phyloP scores from a whole-genome alignment of 2,329 filamentous ascomycete genomes.

The Trichoderma sp. region DNA sequence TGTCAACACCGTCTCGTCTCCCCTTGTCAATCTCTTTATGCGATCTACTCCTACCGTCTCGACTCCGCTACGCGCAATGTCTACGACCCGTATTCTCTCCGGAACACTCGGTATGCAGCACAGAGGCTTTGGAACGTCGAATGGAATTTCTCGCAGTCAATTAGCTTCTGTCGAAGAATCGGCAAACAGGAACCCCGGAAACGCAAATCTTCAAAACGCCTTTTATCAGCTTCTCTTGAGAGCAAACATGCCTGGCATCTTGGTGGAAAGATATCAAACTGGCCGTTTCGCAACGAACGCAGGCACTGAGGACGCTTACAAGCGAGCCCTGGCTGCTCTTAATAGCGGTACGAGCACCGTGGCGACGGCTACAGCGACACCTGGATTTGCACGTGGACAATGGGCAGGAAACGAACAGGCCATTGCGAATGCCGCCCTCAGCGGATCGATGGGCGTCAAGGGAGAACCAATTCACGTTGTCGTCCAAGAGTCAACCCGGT shows the following conservation, averaged over 20 bases:
- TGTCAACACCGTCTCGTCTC: slow-evolving; percentile 21
- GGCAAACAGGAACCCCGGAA: slow-evolving; percentile 87
- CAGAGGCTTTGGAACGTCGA: slow-evolving; percentile 41
- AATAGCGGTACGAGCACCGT: slow-evolving; percentile 31
- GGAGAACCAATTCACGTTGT: slow-evolving; percentile 90
- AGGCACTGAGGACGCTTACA: slow-evolving; percentile 74
- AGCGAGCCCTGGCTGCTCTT: slow-evolving; percentile 59
- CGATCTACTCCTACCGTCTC: slow-evolving; percentile 25
- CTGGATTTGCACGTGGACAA: slow-evolving; percentile 27
- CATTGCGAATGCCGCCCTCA: slow-evolving; percentile 30
- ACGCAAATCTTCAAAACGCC: slow-evolving; percentile 82
- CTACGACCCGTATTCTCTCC: slow-evolving; percentile 18
- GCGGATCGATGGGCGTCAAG: slow-evolving; percentile 60
- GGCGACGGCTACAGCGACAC: slow-evolving; percentile 24
- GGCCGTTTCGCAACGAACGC: slow-evolving; percentile 79
- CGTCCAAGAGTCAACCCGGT: slow-evolving; percentile 82
- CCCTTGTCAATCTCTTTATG: slow-evolving; percentile 28
- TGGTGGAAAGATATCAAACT: slow-evolving; percentile 85
- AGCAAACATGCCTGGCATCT: slow-evolving; percentile 89
- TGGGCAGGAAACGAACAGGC: slow-evolving; percentile 33
- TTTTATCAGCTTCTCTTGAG: slow-evolving; percentile 90
- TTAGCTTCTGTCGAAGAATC: slow-evolving; percentile 85
- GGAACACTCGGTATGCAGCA: slow-evolving; percentile 9
- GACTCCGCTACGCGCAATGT: slow-evolving; percentile 24
- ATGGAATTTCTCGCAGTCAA: slow-evolving; percentile 57